Evolutionary conservation across 179 eudicot genomes (phyloP).

Genomic region (Heliamphora pulchella): DNA sequence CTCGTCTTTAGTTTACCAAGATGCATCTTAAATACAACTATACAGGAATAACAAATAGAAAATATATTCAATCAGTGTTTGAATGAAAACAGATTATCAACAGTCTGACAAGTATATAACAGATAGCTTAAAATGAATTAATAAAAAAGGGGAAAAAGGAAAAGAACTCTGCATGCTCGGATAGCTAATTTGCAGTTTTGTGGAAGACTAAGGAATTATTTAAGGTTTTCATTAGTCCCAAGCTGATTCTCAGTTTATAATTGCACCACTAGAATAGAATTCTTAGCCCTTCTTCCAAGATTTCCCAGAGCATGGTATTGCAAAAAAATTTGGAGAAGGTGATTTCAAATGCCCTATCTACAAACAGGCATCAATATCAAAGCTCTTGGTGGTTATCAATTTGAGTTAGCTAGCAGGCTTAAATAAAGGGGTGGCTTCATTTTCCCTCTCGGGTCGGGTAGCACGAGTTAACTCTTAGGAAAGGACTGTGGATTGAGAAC

Average conservation of each 20-base stretch:
- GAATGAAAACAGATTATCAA: neutral
- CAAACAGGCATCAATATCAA: neutral
- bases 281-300: neutral
- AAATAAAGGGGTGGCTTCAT: too few species aligned
- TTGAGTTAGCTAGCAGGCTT: too few species aligned
- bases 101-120: neutral
- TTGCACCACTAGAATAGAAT: neutral
- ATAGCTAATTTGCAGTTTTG: neutral
- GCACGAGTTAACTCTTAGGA: too few species aligned
- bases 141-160: too few species aligned
- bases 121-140: neutral
- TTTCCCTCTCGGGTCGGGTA: too few species aligned
- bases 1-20: neutral
- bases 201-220: neutral
- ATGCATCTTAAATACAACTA: neutral
- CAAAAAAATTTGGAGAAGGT: neutral
- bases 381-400: neutral
- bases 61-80: neutral
- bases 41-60: neutral
- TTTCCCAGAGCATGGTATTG: neutral
- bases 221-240: neutral
- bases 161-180: constrained; percentile 21
- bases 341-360: neutral
- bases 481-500: too few species aligned
- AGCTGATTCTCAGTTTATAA: neutral